Conservation (phyloP, 257 asterid species). For the Plantago elongata region DNA sequence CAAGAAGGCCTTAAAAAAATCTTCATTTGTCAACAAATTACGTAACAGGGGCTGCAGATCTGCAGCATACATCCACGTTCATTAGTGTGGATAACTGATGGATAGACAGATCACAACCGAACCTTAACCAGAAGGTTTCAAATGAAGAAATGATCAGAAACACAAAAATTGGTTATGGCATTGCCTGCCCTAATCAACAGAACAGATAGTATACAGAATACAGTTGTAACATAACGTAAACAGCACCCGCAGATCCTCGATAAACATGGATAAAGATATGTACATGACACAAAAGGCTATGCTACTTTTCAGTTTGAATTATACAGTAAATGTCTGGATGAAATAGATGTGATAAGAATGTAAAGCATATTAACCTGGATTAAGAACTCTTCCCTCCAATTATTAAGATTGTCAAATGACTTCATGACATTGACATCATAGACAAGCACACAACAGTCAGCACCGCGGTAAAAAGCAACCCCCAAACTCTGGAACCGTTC, state of each 20-base stretch:
- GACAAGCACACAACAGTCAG: constrained; percentile 98
- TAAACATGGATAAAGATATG: not conserved
- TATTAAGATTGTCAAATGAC: constrained; percentile 88
- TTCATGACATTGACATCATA: constrained; percentile 90
- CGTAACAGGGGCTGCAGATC: too few species aligned
- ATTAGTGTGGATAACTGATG: too few species aligned
- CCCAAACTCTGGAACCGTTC: constrained; percentile 99
- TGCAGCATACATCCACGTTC: too few species aligned
- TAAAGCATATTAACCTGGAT: constrained; percentile 60
- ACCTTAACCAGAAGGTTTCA: too few species aligned
- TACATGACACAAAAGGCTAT: not conserved
- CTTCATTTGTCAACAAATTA: too few species aligned
- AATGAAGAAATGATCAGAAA: too few species aligned
- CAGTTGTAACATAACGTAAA: not conserved
- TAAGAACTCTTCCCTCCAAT: constrained; percentile 96
- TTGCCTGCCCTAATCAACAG: not conserved
- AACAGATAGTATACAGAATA: not conserved
- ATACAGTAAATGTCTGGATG: not conserved
- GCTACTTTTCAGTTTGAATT: constrained; percentile 1
- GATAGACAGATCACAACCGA: too few species aligned
- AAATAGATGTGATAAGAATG: not conserved
- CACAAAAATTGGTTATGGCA: too few species aligned
- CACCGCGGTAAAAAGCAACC: constrained; percentile 98
- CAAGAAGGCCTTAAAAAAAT: too few species aligned
- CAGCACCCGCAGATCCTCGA: not conserved